These are phyloP conservation scores for Litsea cubeba DNA, from an alignment of 164 flowering plant genomes.

Conservation along the genomic window DNA sequence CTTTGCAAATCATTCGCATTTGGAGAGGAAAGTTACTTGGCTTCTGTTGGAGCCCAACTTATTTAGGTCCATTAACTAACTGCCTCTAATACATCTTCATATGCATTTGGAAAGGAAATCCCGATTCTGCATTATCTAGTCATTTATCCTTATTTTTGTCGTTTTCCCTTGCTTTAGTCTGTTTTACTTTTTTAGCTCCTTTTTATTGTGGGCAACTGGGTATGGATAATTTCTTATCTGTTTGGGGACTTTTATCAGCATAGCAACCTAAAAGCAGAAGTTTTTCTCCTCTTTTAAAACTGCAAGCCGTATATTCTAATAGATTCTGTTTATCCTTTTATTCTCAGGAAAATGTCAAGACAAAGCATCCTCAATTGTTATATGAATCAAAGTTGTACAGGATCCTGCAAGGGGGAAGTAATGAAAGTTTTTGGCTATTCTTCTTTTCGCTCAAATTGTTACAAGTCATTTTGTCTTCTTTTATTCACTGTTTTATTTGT, in stretches of 20 bases:
- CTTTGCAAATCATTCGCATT: too few relatives aligned
- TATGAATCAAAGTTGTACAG: slow-evolving; percentile 87
- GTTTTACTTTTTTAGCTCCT: too few relatives aligned
- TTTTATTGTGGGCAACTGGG: too few relatives aligned
- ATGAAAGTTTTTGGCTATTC: slow-evolving; percentile 10
- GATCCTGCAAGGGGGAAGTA: slow-evolving; percentile 94
- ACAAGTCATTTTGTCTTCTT: neutral
- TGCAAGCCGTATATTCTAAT: too few relatives aligned
- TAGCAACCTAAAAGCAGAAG: neutral
- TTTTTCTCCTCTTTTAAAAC: neutral
- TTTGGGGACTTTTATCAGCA: neutral
- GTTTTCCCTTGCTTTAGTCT: too few relatives aligned
- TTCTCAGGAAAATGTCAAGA: slow-evolving; percentile 78
- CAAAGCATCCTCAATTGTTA: slow-evolving; percentile 84
- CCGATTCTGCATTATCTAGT: neutral
- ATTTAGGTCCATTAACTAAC: too few relatives aligned
- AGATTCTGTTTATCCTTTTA: neutral
- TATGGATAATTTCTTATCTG: neutral
- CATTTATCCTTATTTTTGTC: too few relatives aligned
- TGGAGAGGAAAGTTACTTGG: too few relatives aligned
- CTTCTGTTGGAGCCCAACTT: too few relatives aligned
- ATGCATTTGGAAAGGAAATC: too few relatives aligned
- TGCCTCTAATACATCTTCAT: too few relatives aligned
- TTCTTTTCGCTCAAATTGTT: neutral
- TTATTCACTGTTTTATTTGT: slow-evolving; percentile 1